Evolutionary conservation across 2,329 filamentous ascomycete species (phyloP).

Genomic region (Hypoxylon sp.): DNA sequence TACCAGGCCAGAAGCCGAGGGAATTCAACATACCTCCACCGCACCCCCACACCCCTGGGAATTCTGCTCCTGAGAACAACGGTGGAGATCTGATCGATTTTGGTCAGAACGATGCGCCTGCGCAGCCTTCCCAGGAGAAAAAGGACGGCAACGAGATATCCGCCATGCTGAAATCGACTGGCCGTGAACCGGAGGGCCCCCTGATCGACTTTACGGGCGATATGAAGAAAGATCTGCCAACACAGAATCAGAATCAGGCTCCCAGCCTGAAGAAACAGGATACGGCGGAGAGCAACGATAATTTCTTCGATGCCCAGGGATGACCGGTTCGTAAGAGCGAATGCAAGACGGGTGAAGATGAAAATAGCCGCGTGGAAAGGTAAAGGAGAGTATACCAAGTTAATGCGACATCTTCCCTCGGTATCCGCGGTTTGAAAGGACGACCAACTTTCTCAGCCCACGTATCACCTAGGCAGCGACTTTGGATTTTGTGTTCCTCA

Average conservation of each 20-base stretch:
- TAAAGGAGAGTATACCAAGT: background rate
- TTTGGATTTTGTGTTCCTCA: constrained; percentile 7
- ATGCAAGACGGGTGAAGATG: background rate
- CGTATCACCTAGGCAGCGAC: background rate
- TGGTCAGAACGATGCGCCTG: constrained; percentile 60
- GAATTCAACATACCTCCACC: constrained; percentile 71
- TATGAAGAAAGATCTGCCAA: constrained; percentile 65
- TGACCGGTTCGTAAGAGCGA: constrained; percentile 30
- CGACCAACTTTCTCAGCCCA: background rate
- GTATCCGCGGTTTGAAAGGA: background rate
- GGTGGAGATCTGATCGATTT: constrained; percentile 71
- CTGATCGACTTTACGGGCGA: constrained; percentile 71
- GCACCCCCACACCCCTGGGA: constrained; percentile 39
- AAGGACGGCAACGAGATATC: constrained; percentile 58
- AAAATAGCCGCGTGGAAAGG: background rate
- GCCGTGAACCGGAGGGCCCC: constrained; percentile 64
- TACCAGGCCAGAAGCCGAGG: constrained; percentile 78
- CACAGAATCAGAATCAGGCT: constrained; percentile 42
- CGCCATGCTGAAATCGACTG: constrained; percentile 63
- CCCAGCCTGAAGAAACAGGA: constrained; percentile 54
- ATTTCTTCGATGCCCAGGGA: constrained; percentile 59
- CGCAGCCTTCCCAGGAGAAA: constrained; percentile 23
- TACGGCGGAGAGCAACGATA: constrained; percentile 57
- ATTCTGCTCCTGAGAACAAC: constrained; percentile 40
- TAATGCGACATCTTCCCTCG: constrained; percentile 1